Base-by-base conservation (phyloP, 305 asterid genomes). In the Rubia peregrina region DNA sequence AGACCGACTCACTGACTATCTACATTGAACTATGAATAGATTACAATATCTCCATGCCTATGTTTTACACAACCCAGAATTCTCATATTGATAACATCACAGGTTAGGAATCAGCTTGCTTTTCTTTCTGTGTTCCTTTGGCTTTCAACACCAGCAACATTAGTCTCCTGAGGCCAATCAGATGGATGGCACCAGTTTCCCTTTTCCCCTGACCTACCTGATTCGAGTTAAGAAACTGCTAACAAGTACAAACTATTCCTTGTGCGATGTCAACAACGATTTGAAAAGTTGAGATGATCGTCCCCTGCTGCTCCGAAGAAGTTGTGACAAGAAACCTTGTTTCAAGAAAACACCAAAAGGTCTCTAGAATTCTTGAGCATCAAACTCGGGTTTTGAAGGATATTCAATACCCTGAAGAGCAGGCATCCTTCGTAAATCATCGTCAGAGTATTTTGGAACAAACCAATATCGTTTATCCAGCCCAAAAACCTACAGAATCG, bases 391-490 rank as follows among this genome's bases (percentile, higher is more conserved):
- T 71, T 84, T 91, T 61, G 91, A 89, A 55, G 98, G 98, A 78
- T 94, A 94, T 78, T 91, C 97, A 56, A 91, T 83, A 64, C 99
- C 99, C 69, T 91, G 97, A 76, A 94, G 96, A 17, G 98, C 95
- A 26, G 98, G 97, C 36, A 85, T 89, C 73, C 96, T 78, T 69
- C 93, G 86, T 74, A 89, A 71, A 83, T 94, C 97, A 76, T 94
- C 97, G 73, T 88, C 95, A 0, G 95, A 82, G 85, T 94, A 94
- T 48, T 86, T 81, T 2, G 99, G 99, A 70, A 94, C 60, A 66
- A 94, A 91, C 99, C 97, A 94, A 79, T 87, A 88, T 71, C 81
- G 79, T 78, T 77, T 88, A 79, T 91, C 96, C 65, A 75, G 83
- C 72, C 99, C 97, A 80, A 94, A 91, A 69, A 94, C 99, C 99